phyloP scores from a whole-genome alignment of 176 grass and related monocot species.

The Oryza officinalis region DNA sequence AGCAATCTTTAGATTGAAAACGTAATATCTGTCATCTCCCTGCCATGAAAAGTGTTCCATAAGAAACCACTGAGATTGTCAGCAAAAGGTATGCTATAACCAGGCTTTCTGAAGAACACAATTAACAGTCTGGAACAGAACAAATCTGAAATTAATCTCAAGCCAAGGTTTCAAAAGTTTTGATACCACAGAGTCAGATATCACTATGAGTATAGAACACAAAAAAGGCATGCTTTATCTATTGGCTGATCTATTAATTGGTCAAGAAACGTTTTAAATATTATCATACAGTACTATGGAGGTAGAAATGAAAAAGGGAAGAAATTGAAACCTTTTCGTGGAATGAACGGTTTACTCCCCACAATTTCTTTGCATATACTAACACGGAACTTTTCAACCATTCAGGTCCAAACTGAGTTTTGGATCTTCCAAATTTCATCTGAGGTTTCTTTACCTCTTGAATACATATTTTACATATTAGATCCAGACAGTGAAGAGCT shows the following conservation, averaged over 20 bases:
- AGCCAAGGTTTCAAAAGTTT: not conserved
- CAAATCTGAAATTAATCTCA: not conserved
- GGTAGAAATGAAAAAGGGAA: constrained; percentile 10
- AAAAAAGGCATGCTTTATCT: not conserved
- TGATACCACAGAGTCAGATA: constrained; percentile 3
- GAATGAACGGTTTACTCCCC: constrained; percentile 54
- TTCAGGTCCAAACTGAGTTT: constrained; percentile 26
- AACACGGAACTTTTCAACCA: constrained; percentile 54
- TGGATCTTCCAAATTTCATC: constrained; percentile 19
- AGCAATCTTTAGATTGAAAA: constrained; percentile 68
- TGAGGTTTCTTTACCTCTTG: constrained; percentile 59
- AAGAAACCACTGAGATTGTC: not conserved
- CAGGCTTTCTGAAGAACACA: constrained; percentile 24
- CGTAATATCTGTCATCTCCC: constrained; percentile 69
- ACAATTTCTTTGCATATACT: constrained; percentile 60
- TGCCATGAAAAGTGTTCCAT: constrained; percentile 43
- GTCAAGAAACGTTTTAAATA: constrained; percentile 29
- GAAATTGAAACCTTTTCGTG: constrained; percentile 45
- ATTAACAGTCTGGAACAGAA: not conserved
- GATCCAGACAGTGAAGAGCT: constrained; percentile 63
- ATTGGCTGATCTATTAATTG: not conserved
- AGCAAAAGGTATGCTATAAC: constrained; percentile 18
- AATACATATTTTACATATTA: constrained; percentile 65
- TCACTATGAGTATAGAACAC: not conserved
- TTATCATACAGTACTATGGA: constrained; percentile 8